These are phyloP conservation scores for Kokia cookei DNA, from an alignment of 441 rosid genomes.

Conservation along the genomic window DNA sequence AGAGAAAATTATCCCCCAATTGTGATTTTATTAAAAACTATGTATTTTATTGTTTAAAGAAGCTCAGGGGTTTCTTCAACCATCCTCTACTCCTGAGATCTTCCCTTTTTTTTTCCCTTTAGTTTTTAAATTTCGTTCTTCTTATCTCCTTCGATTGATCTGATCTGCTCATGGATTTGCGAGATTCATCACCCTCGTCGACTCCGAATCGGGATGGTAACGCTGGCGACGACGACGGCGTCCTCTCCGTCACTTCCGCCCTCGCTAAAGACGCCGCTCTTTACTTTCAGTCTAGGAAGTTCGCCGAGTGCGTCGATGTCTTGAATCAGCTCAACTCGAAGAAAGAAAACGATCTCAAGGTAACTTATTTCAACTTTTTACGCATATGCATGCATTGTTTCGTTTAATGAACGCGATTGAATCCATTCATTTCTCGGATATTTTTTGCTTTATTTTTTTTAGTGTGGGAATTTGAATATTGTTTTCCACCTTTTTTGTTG, in stretches of 20 bases:
- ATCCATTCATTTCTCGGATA: conserved; percentile 1
- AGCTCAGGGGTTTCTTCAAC: conserved; percentile 18
- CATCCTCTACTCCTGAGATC: neutral
- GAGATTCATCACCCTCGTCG: conserved; percentile 53
- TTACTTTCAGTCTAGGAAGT: conserved; percentile 68
- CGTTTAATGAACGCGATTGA: neutral
- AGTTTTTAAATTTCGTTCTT: neutral
- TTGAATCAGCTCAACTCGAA: conserved; percentile 60
- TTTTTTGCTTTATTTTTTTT: neutral
- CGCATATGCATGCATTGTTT: neutral
- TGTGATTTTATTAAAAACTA: neutral
- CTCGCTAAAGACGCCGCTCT: conserved; percentile 75
- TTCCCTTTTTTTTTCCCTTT: neutral
- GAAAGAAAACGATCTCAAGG: conserved; percentile 86
- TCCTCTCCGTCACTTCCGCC: conserved; percentile 45
- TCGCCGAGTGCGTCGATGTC: conserved; percentile 62
- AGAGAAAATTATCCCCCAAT: neutral
- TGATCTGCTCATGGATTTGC: conserved; percentile 67
- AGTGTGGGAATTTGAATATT: neutral
- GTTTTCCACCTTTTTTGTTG: neutral
- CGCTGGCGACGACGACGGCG: conserved; percentile 49
- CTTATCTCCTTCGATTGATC: conserved; percentile 15
- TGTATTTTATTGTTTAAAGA: neutral
- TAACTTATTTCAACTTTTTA: conserved; percentile 10
- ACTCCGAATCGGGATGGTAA: conserved; percentile 34